Conservation (phyloP, 345 rosid species). For the Euphorbia tirucalli region DNA sequence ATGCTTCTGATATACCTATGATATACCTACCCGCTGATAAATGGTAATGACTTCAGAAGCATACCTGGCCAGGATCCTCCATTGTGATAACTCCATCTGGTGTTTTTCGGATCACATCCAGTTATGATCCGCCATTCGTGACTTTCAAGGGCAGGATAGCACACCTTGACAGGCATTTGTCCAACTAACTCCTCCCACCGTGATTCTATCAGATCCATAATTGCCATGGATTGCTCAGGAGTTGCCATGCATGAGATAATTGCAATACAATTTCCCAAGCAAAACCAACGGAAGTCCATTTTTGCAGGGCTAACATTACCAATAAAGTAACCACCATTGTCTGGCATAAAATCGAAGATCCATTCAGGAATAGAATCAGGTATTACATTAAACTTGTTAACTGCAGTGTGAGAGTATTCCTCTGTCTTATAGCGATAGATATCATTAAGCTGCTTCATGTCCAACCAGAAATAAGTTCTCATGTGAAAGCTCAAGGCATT, state of each 20-base stretch:
- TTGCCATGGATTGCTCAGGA: slow-evolving; percentile 85
- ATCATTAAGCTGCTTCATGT: slow-evolving; percentile 88
- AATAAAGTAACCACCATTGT: slow-evolving; percentile 78
- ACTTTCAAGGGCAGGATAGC: slow-evolving; percentile 87
- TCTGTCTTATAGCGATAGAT: slow-evolving; percentile 93
- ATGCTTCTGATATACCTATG: too few species aligned
- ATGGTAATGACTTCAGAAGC: neutral
- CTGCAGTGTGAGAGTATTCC: slow-evolving; percentile 95
- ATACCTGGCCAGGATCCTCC: slow-evolving; percentile 99
- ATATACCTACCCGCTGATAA: neutral
- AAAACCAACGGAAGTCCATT: slow-evolving; percentile 98
- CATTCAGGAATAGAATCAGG: slow-evolving; percentile 98
- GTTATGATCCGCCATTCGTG: slow-evolving; percentile 90
- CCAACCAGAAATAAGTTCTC: slow-evolving; percentile 92
- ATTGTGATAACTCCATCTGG: slow-evolving; percentile 97
- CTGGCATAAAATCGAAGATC: slow-evolving; percentile 90
- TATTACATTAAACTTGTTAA: slow-evolving; percentile 92
- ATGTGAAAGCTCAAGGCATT: slow-evolving; percentile 90
- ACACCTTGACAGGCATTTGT: slow-evolving; percentile 92
- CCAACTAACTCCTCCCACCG: slow-evolving; percentile 97
- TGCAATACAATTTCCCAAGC: slow-evolving; percentile 86
- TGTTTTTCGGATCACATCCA: slow-evolving; percentile 94
- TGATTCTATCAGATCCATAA: slow-evolving; percentile 95
- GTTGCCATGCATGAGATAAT: slow-evolving; percentile 89
- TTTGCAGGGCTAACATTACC: slow-evolving; percentile 95